These are phyloP conservation scores for Rutstroemia sp. DNA, from an alignment of 2,329 filamentous ascomycete species.

Conservation along the genomic window DNA sequence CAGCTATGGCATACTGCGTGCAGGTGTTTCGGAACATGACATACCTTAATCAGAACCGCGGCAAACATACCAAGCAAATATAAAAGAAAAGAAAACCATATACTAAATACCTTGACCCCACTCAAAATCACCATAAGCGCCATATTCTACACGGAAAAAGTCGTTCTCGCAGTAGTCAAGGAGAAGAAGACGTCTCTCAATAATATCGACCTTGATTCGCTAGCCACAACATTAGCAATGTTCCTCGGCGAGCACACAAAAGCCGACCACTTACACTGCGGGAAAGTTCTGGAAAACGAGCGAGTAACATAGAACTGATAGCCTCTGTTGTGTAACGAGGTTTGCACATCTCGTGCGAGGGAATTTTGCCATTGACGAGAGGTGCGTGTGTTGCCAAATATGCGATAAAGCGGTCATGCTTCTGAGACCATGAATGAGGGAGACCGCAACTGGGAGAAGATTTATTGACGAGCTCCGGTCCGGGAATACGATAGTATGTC, in stretches of 20 bases:
- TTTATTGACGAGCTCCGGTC: conserved; percentile 8
- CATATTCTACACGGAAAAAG: conserved; percentile 8
- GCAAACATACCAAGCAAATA: neutral
- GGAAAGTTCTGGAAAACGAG: conserved; percentile 2
- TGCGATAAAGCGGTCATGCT: conserved; percentile 9
- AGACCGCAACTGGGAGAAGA: conserved; percentile 6
- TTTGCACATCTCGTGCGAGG: neutral
- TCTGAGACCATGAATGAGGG: conserved; percentile 5
- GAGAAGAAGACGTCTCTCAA: conserved; percentile 3
- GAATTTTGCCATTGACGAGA: conserved; percentile 3
- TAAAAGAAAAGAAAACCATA: neutral
- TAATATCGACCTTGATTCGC: neutral
- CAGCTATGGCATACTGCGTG: neutral
- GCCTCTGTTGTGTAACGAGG: neutral
- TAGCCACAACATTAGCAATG: neutral
- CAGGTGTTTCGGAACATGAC: neutral
- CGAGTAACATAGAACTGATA: neutral
- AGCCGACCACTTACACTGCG: neutral
- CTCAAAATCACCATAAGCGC: conserved; percentile 4
- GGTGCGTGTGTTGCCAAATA: conserved; percentile 9
- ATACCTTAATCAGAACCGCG: neutral
- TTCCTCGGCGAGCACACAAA: neutral
- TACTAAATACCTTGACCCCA: conserved; percentile 7
- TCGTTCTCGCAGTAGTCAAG: conserved; percentile 6
- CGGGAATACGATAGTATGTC: conserved; percentile 1